phyloP scores from a whole-genome alignment of 768 basidiomycete species.

The Phaeotremella fagi region DNA sequence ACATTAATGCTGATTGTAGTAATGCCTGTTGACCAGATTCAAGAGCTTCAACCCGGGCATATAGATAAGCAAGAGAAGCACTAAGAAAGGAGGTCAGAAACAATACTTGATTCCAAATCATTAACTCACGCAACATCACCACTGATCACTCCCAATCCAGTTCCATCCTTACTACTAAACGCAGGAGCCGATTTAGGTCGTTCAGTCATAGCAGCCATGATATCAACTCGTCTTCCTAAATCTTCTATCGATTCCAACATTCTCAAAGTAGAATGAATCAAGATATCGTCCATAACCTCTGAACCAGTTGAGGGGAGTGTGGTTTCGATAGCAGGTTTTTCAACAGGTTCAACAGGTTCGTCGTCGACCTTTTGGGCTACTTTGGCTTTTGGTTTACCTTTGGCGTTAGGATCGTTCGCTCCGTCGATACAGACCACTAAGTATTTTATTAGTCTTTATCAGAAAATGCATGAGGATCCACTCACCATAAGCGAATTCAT shows the following conservation, averaged over 20 bases:
- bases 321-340: not conserved
- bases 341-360: not conserved
- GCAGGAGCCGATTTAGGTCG: not conserved
- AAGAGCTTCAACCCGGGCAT: slow-evolving; percentile 18
- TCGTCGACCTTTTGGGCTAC: not conserved
- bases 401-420: slow-evolving; percentile 7
- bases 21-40: slow-evolving; percentile 22
- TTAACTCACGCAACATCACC: slow-evolving; percentile 3
- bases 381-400: slow-evolving; percentile 1
- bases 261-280: slow-evolving; percentile 39
- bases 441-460: not conserved
- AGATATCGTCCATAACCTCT: slow-evolving; percentile 42
- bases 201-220: slow-evolving; percentile 10
- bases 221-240: slow-evolving; percentile 20
- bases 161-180: not conserved
- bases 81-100: slow-evolving; percentile 2
- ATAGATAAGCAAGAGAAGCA: slow-evolving; percentile 13
- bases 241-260: slow-evolving; percentile 42
- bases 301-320: slow-evolving; percentile 28
- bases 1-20: slow-evolving; percentile 18
- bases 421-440: slow-evolving; percentile 48
- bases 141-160: not conserved
- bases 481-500: slow-evolving; percentile 47
- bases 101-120: not conserved
- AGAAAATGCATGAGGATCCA: not conserved